These are phyloP conservation scores for Skeletonema costatum DNA, from an alignment of 108 stramenopile species.

Conservation along the genomic window DNA sequence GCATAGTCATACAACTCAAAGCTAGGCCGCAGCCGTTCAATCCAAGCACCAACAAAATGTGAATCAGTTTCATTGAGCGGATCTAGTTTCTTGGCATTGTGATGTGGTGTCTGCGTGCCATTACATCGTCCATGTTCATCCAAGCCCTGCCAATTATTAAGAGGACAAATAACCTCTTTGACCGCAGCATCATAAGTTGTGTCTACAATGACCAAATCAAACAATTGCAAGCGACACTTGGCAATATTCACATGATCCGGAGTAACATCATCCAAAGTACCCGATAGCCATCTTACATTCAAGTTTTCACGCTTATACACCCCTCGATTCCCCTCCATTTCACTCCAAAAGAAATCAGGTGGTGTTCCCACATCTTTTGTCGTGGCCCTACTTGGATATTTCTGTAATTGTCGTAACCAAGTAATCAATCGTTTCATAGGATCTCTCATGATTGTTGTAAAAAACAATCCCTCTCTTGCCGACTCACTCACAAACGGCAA, in stretches of 20 bases:
- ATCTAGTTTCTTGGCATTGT: conserved; percentile 12
- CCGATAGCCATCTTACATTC: conserved; percentile 42
- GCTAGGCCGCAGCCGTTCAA: conserved; percentile 39
- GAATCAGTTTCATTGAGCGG: conserved; percentile 23
- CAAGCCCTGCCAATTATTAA: conserved; percentile 26
- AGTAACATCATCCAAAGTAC: conserved; percentile 19
- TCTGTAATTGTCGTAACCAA: background rate
- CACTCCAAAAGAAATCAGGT: conserved; percentile 24
- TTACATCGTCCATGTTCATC: background rate
- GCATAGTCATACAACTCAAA: conserved; percentile 54
- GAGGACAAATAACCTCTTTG: conserved; percentile 37
- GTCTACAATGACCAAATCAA: conserved; percentile 46
- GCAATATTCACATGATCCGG: conserved; percentile 46
- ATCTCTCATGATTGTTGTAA: conserved; percentile 46
- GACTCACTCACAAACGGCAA: conserved; percentile 34
- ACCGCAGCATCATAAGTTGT: conserved; percentile 31
- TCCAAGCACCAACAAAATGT: conserved; percentile 36
- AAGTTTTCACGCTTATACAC: conserved; percentile 37
- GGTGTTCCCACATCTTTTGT: background rate
- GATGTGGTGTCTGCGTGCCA: conserved; percentile 1
- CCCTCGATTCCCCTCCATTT: conserved; percentile 10
- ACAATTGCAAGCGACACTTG: conserved; percentile 49
- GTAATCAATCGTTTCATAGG: conserved; percentile 24
- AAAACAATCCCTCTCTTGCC: conserved; percentile 38
- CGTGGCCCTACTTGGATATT: background rate